These are phyloP conservation scores for Rhodomyrtus psidioides DNA, from an alignment of 441 rosid species.

Conservation along the genomic window DNA sequence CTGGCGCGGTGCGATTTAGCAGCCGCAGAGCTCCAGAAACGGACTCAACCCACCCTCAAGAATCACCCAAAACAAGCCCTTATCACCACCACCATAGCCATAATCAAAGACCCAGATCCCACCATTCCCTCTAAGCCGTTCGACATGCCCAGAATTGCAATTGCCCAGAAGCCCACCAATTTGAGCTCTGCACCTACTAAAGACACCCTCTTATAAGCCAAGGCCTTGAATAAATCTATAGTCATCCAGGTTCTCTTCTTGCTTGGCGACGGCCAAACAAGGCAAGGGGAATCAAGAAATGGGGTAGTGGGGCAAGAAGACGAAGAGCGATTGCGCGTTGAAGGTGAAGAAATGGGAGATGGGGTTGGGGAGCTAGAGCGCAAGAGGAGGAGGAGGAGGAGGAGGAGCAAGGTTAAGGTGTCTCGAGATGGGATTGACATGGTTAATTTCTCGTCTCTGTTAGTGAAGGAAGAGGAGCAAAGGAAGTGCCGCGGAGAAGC, in stretches of 20 bases:
- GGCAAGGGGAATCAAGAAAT: slow-evolving; percentile 5
- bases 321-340: slow-evolving; percentile 12
- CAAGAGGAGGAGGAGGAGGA: neutral
- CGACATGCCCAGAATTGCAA: slow-evolving; percentile 15
- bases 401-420: neutral
- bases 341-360: slow-evolving; percentile 11
- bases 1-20: slow-evolving; percentile 29
- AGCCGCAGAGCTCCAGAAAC: neutral
- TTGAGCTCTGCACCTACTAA: neutral
- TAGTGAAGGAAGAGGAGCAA: slow-evolving; percentile 4
- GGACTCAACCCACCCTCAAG: neutral
- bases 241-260: slow-evolving; percentile 11
- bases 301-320: slow-evolving; percentile 3
- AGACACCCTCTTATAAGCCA: slow-evolving; percentile 38
- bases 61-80: neutral
- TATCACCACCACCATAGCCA: neutral
- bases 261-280: neutral
- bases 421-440: neutral
- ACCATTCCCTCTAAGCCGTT: slow-evolving; percentile 12
- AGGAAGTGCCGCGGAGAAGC: slow-evolving; percentile 13
- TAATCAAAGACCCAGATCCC: slow-evolving; percentile 19
- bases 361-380: slow-evolving; percentile 5
- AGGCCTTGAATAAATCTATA: slow-evolving; percentile 37
- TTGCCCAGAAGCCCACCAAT: slow-evolving; percentile 14
- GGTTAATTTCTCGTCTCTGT: neutral